Conservation (phyloP, 768 basidiomycete genomes). For the Hemileccinum rubropunctum region DNA sequence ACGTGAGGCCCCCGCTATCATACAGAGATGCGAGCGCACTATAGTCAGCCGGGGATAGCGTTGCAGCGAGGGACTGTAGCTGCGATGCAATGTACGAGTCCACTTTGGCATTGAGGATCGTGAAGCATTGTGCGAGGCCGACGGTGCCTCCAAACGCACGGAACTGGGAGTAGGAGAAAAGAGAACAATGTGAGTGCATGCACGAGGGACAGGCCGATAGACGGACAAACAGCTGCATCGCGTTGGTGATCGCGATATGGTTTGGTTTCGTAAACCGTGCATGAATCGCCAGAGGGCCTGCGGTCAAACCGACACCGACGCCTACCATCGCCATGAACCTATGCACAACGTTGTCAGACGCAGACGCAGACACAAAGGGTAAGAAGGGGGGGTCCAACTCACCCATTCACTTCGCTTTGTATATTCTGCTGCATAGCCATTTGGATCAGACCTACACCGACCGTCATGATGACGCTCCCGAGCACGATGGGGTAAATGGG, state of each 20-base stretch:
- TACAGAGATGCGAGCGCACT: conserved; percentile 23
- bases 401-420: conserved; percentile 37
- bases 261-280: conserved; percentile 44
- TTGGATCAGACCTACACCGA: conserved; percentile 43
- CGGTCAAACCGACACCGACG: conserved; percentile 40
- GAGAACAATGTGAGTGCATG: background rate
- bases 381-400: background rate
- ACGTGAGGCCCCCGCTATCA: conserved; percentile 28
- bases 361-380: background rate
- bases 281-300: conserved; percentile 41
- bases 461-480: conserved; percentile 36
- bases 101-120: conserved; percentile 46
- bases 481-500: conserved; percentile 42
- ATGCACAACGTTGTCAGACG: background rate
- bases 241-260: conserved; percentile 42
- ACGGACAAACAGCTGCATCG: conserved; percentile 45
- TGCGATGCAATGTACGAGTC: conserved; percentile 28
- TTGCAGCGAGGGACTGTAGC: conserved; percentile 22
- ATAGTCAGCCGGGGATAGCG: conserved; percentile 30
- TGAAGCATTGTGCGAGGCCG: conserved; percentile 52
- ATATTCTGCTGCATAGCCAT: conserved; percentile 39
- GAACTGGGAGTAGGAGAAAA: conserved; percentile 30
- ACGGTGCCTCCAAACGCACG: conserved; percentile 50
- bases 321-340: conserved; percentile 48
- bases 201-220: no score